Evolutionary conservation across 1,139 yeast genomes (phyloP), one percentile per base, ranked within the genome.

Genomic region (Yamadazyma friedrichii): DNA sequence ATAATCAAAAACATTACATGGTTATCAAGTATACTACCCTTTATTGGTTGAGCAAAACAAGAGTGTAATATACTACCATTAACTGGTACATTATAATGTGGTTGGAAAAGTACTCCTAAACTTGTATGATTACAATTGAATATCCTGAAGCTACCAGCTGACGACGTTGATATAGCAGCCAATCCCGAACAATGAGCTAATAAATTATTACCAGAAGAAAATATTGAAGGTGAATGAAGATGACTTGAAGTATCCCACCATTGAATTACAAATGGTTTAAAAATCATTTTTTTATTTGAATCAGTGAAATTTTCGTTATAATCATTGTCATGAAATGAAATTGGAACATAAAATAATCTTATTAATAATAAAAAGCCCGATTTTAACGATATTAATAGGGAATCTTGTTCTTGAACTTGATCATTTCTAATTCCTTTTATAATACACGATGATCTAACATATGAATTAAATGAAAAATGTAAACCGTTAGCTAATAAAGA

Each of bases 261-360:
- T 48, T 76, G 81, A 0, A 75, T 74, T 11, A 72, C 68, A 46
- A 66, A 73, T 1, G 80, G 80, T 38, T 64, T 70, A 39, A 58
- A 61, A 1, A 65, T 55, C 41, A 43, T 40, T 6, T 33, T 35
- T 2, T 41, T 35, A 6, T 36, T 17, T 9, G 24, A 15, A 11
- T 41, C 33, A 11, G 26, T 38, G 10, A 45, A 42, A 16, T 49
- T 53, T 41, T 47, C 48, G 39, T 53, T 31, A 46, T 56, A 59
- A 45, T 59, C 64, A 1, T 58, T 48, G 38, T 67, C 74, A 28
- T 48, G 51, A 38, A 55, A 59, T 12, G 50, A 39, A 12, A 64
- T 46, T 0, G 75, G 74, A 1, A 70, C 70, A 31, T 52, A 58
- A 52, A 57, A 70, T 24, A 69, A 50, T 37, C 69, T 54, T 9